Base-by-base conservation (phyloP, 345 rosid genomes). In the Eutrema yunnanense region DNA sequence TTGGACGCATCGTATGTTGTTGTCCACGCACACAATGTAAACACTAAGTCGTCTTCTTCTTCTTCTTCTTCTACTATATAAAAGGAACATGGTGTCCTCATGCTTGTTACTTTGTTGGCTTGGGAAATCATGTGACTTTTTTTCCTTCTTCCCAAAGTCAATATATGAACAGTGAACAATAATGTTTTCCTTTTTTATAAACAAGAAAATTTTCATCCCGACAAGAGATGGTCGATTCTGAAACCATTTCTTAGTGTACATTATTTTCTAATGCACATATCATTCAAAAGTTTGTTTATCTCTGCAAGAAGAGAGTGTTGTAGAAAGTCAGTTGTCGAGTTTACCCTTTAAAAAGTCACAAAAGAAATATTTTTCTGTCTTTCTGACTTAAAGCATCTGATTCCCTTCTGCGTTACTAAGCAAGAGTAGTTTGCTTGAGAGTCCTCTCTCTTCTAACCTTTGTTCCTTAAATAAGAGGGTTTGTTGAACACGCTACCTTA, bases 361-460 rank as follows among this genome's bases (percentile, higher is more conserved):
- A 43, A 51, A 62, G n/a, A 38, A 34, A 30, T 30, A 38, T 43
- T 63, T 60, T 75, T n/a, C 8, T 57, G 49, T 67, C 48, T 59
- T 40, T 62, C 70, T 69, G 69, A 69, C 70, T 46, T 7, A 30
- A 59, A 69, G 79, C 74, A 75, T 75, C 60, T 54, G 79, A 69
- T 76, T 76, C 71, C 9, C 32, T 54, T 66, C 54, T 32, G 50
- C 36, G 46, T 22, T 43, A 37, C 58, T 38, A 40, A 65, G 27
- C 53, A 49, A 65, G 43, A 73, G 32, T 65, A 73, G 30, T 65
- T 57, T 49, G 66, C 29, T 47, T 57, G 51, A 58, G 19, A 48
- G 47, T 41, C 61, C 40, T 53, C 40, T 67, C 58, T 51, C 26
- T 68, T 60, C 6, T 44, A 54, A n/a, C 40, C 32, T 38, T 29